These are phyloP conservation scores for Phoenix dactylifera DNA, from an alignment of 176 grass and related monocot species.

Conservation along the genomic window DNA sequence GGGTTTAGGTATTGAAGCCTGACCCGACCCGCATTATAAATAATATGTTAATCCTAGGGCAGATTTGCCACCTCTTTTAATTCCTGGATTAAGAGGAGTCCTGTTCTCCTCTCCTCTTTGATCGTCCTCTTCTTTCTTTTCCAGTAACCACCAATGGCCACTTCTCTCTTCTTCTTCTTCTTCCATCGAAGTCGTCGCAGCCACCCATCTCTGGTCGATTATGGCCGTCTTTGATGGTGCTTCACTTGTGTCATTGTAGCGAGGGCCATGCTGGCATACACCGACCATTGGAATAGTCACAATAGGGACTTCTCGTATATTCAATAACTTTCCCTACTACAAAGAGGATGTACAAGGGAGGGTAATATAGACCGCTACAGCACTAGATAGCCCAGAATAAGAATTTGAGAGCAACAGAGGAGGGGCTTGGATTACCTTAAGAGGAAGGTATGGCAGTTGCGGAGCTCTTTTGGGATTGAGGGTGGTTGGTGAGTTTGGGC, in stretches of 20 bases:
- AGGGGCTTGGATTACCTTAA: not conserved
- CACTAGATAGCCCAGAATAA: too few species aligned
- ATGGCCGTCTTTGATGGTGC: slow-evolving; percentile 70
- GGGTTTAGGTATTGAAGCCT: too few species aligned
- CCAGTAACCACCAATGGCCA: too few species aligned
- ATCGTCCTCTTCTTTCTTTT: too few species aligned
- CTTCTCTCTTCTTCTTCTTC: too few species aligned
- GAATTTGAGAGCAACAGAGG: not conserved
- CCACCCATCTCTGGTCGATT: slow-evolving; percentile 10
- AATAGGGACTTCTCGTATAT: not conserved
- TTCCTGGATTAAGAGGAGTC: too few species aligned
- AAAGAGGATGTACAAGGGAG: not conserved
- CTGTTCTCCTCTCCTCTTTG: too few species aligned
- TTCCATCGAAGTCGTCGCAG: too few species aligned
- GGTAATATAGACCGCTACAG: not conserved
- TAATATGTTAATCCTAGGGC: too few species aligned
- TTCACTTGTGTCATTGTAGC: slow-evolving; percentile 52
- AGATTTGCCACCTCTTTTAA: too few species aligned
- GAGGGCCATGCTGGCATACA: slow-evolving; percentile 44
- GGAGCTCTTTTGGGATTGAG: slow-evolving; percentile 3
- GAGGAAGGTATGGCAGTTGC: slow-evolving; percentile 2
- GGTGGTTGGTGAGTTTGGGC: not conserved
- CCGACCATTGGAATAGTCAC: slow-evolving; percentile 54
- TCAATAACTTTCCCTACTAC: not conserved
- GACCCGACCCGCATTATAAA: too few species aligned